Base-by-base conservation (phyloP, 2,329 filamentous ascomycete genomes). In the Xylariales sp. region DNA sequence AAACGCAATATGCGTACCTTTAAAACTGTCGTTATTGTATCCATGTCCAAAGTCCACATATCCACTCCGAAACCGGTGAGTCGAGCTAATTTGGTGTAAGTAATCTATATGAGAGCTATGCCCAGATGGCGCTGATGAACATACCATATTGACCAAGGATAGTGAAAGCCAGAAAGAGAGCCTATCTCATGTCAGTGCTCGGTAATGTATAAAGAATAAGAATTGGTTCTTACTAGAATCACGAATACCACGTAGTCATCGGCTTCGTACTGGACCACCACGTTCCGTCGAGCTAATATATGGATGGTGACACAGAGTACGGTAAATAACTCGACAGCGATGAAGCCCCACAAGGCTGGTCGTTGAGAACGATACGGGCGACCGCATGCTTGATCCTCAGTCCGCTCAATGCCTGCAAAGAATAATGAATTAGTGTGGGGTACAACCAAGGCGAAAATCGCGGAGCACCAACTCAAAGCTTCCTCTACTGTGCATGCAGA, bases 241-340 rank as follows among this genome's bases (percentile, higher is more conserved):
- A 50, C 43, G 5, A 61, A 43, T 51, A 66, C 60, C 14, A 66
- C 47, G 44, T 61, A 66, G 43, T 69, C 66, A 33, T 69, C 65
- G 5, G 56, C 13, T 18, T 57, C 60, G 16, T 61, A 55, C 5
- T 50, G 42, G 5, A 51, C 45, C 6, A 52, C 43, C 5, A 53
- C 56, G 24, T 41, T 51, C 59, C 59, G 61, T 11, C 65, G 51
- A 13, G 54, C 55, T 32, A 56, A 66, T 4, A 69, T 39, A n/a
- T 66, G 55, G 16, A 67, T 32, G 21, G 57, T 50, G 5, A 65
- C 54, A 24, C 50, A 56, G 2, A 60, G 5, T 16, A 61, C 48
- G 0, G 62, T 64, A 21, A 60, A 49, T 2, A 57, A 40, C 39
- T 68, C 60, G 24, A 64, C 50, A 4, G 56, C 48, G n/a, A 67